Base-by-base conservation (phyloP, 768 basidiomycete genomes). In the Xerocomus potaroensis region DNA sequence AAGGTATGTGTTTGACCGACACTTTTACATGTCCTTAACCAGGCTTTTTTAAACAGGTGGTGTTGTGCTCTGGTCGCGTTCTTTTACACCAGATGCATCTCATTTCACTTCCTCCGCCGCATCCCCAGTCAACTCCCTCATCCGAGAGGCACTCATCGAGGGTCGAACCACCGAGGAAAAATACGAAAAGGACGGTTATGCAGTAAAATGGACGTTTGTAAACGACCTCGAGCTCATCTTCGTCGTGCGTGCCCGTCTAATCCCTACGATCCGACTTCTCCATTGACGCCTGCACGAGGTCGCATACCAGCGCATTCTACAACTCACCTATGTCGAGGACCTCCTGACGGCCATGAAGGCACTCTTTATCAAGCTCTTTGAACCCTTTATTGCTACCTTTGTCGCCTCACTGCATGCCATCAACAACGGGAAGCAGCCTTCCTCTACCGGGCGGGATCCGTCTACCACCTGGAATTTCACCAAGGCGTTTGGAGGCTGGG, bases 151-250 rank as follows among this genome's bases (percentile, higher is more conserved):
- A 4, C 77, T 98, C 45, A 95, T 97, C 58, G 93, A 97, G 61
- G 90, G 92, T 22, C 79, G 87, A 12, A 82, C 82, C 8, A 65
- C 87, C 0, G 89, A 90, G 48, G 80, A 88, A 49, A 86, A 80
- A 51, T 93, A 91, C 63, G 93, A 95, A 69, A 92, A 84, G 64
- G 94, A 95, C 57, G 94, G 94, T 2, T 95, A 92, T 57, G 86
- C 91, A 22, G 82, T 97, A 43, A 86, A 85, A 65, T 97, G 95
- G 93, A 84, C 91, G 0, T 90, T 93, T 59, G 84, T 89, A 24
- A 99, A 99, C 63, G 92, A 94, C 52, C 75, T 98, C 36, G 95
- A 95, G 51, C 78, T 99, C 57, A 94, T 98, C 45, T 98, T 99
- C 61, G 95, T 96, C 63, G 93, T 94, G 59, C 55, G 88, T 73